These are phyloP conservation scores for Trichaptum fuscoviolaceum DNA, from an alignment of 768 basidiomycete genomes.

Conservation along the genomic window DNA sequence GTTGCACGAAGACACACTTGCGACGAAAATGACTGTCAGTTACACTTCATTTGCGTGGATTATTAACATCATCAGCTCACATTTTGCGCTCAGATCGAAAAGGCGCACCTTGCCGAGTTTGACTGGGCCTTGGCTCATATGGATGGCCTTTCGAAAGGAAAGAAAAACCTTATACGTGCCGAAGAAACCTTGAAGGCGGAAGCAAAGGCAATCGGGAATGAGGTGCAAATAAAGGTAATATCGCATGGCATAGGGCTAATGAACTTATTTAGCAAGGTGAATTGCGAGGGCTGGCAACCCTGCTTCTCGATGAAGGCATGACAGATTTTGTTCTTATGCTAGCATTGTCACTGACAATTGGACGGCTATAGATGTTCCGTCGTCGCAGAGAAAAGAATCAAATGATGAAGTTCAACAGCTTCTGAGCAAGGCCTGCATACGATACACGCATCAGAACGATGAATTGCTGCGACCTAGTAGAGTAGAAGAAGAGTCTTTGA, in stretches of 20 bases:
- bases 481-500: conserved; percentile 49
- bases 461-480: conserved; percentile 61
- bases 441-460: conserved; percentile 73
- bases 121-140: conserved; percentile 79
- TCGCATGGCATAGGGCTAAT: background rate
- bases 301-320: conserved; percentile 70
- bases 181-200: conserved; percentile 40
- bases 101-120: conserved; percentile 63
- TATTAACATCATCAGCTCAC: background rate
- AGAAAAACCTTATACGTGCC: conserved; percentile 21
- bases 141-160: conserved; percentile 27
- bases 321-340: background rate
- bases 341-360: background rate
- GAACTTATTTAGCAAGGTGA: conserved; percentile 33
- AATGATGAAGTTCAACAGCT: conserved; percentile 49
- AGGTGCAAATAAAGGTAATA: conserved; percentile 19
- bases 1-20: conserved; percentile 61
- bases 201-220: conserved; percentile 39
- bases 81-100: conserved; percentile 56
- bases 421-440: conserved; percentile 55
- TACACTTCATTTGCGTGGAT: background rate
- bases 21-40: conserved; percentile 70
- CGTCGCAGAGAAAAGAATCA: conserved; percentile 23
- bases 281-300: conserved; percentile 52
- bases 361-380: background rate